Percentiles rank a stretch among this genome's conserved stretches.
Evolutionary conservation across 1,284 basidiomycete genomes (phyloP).

Genomic region (Schizophyllum amplum): DNA sequence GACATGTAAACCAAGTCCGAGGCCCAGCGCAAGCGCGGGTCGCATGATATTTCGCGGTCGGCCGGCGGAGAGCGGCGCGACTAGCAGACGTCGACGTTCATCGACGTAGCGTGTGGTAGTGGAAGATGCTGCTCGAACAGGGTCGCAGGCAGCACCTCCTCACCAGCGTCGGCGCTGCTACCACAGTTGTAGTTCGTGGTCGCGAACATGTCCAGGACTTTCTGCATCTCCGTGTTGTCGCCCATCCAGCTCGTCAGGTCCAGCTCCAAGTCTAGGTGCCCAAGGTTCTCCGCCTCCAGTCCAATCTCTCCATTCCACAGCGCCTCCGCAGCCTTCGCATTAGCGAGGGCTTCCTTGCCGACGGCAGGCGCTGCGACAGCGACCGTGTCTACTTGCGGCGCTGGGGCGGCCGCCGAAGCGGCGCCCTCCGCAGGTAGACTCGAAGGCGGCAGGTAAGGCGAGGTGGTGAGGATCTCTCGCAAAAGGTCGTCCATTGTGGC

Average conservation of each 20-base stretch:
- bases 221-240: background rate
- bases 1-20: background rate
- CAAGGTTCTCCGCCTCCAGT: background rate
- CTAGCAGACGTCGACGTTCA: too few relatives aligned
- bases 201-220: too few relatives aligned
- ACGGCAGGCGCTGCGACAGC: background rate
- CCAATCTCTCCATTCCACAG: background rate
- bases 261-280: background rate
- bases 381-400: background rate
- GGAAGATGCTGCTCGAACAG: too few relatives aligned
- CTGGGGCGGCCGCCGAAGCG: background rate
- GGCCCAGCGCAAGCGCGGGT: background rate
- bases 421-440: slow-evolving; percentile 19
- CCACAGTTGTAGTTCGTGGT: too few relatives aligned
- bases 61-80: too few relatives aligned
- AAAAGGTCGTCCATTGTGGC: slow-evolving; percentile 55
- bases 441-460: slow-evolving; percentile 30
- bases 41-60: too few relatives aligned
- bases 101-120: too few relatives aligned
- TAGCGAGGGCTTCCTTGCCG: background rate
- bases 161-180: too few relatives aligned
- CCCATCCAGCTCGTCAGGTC: background rate
- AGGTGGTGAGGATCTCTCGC: slow-evolving; percentile 58
- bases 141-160: too few relatives aligned
- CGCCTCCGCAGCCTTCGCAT: background rate